phyloP scores from a whole-genome alignment of 495 filamentous ascomycete genomes.

The Bacidia rubella region DNA sequence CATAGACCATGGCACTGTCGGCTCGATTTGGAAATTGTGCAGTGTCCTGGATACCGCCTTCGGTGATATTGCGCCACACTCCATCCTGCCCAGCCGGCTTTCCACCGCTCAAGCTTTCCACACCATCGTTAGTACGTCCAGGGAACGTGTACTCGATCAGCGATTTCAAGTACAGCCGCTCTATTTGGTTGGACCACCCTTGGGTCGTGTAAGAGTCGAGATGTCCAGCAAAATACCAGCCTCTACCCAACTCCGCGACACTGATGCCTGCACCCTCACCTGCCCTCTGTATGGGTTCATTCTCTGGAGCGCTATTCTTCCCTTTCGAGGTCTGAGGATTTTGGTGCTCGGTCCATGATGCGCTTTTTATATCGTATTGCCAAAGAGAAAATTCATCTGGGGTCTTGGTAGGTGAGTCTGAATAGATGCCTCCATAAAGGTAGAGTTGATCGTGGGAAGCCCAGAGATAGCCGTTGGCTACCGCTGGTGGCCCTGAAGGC shows the following conservation, averaged over 20 bases:
- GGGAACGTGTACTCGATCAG: constrained; percentile 64
- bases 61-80: constrained; percentile 54
- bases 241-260: constrained; percentile 50
- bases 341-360: constrained; percentile 47
- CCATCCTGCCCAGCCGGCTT: constrained; percentile 41
- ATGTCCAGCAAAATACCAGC: constrained; percentile 68
- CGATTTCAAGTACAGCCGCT: constrained; percentile 54
- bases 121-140: constrained; percentile 44
- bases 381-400: constrained; percentile 47
- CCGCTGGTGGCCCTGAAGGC: constrained; percentile 54
- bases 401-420: constrained; percentile 38
- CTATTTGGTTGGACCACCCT: constrained; percentile 51
- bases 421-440: constrained; percentile 60
- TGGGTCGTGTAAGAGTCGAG: constrained; percentile 51
- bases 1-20: constrained; percentile 55
- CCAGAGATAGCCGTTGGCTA: constrained; percentile 61
- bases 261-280: constrained; percentile 61
- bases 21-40: constrained; percentile 55
- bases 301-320: constrained; percentile 39
- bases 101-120: constrained; percentile 33
- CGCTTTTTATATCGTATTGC: constrained; percentile 47
- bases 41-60: constrained; percentile 49
- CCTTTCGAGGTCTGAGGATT: constrained; percentile 43
- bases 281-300: constrained; percentile 41
- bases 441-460: constrained; percentile 50